These are phyloP conservation scores for Fusarium luffae DNA, from an alignment of 2,329 filamentous ascomycete species.

Conservation along the genomic window DNA sequence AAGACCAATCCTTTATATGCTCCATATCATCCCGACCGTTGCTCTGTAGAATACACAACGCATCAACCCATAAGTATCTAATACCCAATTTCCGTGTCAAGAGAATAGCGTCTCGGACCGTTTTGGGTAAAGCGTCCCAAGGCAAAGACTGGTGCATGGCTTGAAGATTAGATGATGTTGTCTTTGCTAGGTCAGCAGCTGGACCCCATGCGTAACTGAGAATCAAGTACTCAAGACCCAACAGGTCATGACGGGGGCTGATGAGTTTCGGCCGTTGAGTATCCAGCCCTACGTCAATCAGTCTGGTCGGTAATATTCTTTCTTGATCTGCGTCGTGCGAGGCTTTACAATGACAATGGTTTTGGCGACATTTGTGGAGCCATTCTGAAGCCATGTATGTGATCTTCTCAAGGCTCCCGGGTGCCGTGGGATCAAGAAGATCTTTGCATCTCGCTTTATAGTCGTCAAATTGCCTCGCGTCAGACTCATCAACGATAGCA, in stretches of 20 bases:
- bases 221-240: neutral
- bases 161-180: neutral
- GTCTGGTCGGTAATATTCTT: neutral
- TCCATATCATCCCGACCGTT: neutral
- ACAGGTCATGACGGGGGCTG: accelerated
- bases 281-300: neutral
- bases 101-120: neutral
- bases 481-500: accelerated
- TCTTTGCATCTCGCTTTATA: neutral
- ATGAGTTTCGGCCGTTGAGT: neutral
- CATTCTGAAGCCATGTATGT: neutral
- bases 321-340: accelerated
- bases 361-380: neutral
- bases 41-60: neutral
- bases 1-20: neutral
- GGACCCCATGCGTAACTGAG: slow-evolving; percentile 13
- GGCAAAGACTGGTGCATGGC: neutral
- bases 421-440: accelerated
- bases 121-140: neutral
- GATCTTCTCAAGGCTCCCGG: neutral
- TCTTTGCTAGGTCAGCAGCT: neutral
- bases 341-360: neutral
- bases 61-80: neutral
- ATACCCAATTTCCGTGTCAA: neutral
- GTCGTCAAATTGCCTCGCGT: accelerated